These are phyloP conservation scores for Cryptococcus jaspeensis DNA, from an alignment of 1,284 basidiomycete species.

Conservation along the genomic window DNA sequence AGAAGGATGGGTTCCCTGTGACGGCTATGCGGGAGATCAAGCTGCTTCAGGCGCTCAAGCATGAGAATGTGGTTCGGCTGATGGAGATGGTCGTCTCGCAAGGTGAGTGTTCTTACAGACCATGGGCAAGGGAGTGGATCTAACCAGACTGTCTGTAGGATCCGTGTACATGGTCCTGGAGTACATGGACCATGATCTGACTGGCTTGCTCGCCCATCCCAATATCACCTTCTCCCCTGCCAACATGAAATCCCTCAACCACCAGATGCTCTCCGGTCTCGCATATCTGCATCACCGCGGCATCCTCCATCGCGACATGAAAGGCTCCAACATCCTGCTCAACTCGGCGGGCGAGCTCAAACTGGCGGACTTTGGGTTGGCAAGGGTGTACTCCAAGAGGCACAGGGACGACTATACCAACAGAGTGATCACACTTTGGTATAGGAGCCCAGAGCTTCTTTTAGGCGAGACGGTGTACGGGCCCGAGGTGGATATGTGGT, in stretches of 20 bases:
- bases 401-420: conserved; percentile 86
- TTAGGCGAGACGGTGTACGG: conserved; percentile 97
- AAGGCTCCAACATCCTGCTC: conserved; percentile 96
- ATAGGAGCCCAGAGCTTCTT: conserved; percentile 91
- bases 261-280: conserved; percentile 90
- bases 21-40: conserved; percentile 99
- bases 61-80: conserved; percentile 84
- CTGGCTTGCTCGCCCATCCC: conserved; percentile 88
- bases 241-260: conserved; percentile 90
- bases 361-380: conserved; percentile 97
- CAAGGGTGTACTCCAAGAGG: conserved; percentile 88
- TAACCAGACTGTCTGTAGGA: conserved; percentile 56
- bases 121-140: background rate
- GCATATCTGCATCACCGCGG: conserved; percentile 92
- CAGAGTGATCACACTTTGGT: conserved; percentile 98
- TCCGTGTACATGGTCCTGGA: conserved; percentile 99
- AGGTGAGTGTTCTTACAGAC: conserved; percentile 58
- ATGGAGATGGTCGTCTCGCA: conserved; percentile 99
- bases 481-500: conserved; percentile 99
- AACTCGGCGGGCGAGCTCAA: conserved; percentile 91
- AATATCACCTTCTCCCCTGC: conserved; percentile 78
- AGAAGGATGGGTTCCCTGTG: conserved; percentile 96
- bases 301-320: conserved; percentile 97
- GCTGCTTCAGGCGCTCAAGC: conserved; percentile 83
- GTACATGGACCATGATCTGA: conserved; percentile 99